Evolutionary conservation across 805 yeast genomes (phyloP).

Genomic region (Candida sanyiensis): DNA sequence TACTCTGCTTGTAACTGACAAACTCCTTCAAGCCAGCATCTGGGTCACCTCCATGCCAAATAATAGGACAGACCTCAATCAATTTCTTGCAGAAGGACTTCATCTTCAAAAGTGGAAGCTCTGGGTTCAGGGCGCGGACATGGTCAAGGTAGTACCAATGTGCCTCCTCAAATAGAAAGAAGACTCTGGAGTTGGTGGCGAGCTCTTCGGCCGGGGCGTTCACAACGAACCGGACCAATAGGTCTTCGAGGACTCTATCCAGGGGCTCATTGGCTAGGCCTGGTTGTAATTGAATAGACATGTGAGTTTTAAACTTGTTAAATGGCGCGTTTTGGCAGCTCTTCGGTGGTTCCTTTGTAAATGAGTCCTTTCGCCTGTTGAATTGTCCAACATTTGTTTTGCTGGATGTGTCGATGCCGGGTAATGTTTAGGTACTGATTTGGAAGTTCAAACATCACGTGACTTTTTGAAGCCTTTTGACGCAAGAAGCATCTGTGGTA

Average conservation of each 20-base stretch:
- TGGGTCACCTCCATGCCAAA: conserved; percentile 84
- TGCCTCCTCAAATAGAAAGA: conserved; percentile 95
- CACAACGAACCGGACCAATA: conserved; percentile 81
- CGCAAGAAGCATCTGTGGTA: too few species aligned
- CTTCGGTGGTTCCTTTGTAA: too few species aligned
- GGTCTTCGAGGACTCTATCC: conserved; percentile 75
- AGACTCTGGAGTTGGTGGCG: conserved; percentile 70
- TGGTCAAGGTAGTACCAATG: conserved; percentile 96
- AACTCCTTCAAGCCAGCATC: conserved; percentile 71
- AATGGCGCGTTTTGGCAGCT: too few species aligned
- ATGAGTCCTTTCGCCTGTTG: too few species aligned
- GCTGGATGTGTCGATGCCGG: too few species aligned
- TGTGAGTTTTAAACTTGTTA: too few species aligned
- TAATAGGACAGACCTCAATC: conserved; percentile 62
- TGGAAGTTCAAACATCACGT: too few species aligned
- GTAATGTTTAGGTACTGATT: too few species aligned
- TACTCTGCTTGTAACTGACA: conserved; percentile 77
- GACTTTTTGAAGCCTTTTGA: too few species aligned
- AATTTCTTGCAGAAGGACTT: conserved; percentile 66
- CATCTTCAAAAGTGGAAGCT: conserved; percentile 72
- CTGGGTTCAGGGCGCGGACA: conserved; percentile 63
- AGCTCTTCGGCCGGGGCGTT: conserved; percentile 92
- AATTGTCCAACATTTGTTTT: too few species aligned
- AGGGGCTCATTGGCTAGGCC: conserved; percentile 59
- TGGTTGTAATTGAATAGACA: conserved; percentile 55